phyloP scores from a whole-genome alignment of 441 rosid genomes.

The Arabidopsis hybrid region DNA sequence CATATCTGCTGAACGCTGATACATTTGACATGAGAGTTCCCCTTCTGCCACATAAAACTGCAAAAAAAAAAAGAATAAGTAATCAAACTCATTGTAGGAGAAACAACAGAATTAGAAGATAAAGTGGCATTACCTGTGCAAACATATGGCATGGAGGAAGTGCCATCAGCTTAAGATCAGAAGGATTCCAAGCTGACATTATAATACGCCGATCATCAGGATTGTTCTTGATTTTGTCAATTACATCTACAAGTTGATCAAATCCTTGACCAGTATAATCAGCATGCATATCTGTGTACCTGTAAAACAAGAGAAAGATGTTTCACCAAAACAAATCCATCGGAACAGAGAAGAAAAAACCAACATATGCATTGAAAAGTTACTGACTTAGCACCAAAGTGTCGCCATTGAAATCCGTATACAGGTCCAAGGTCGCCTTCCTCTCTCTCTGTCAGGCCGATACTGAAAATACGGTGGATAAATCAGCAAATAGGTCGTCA shows the following conservation, averaged over 20 bases:
- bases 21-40: slow-evolving; percentile 92
- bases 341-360: slow-evolving; percentile 14
- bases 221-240: slow-evolving; percentile 80
- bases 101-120: background rate
- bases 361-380: background rate
- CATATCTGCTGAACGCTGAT: slow-evolving; percentile 95
- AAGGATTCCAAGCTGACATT: slow-evolving; percentile 95
- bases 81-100: background rate
- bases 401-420: slow-evolving; percentile 96
- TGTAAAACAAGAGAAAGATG: slow-evolving; percentile 36
- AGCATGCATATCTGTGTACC: slow-evolving; percentile 85
- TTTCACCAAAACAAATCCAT: background rate
- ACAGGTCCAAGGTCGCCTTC: slow-evolving; percentile 93
- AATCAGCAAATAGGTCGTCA: slow-evolving; percentile 27
- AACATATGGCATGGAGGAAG: slow-evolving; percentile 98
- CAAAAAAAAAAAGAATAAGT: background rate
- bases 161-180: slow-evolving; percentile 91
- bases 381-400: slow-evolving; percentile 87
- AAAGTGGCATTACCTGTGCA: slow-evolving; percentile 44
- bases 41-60: slow-evolving; percentile 93
- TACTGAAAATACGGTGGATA: slow-evolving; percentile 50
- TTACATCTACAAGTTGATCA: slow-evolving; percentile 84
- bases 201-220: slow-evolving; percentile 85
- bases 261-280: slow-evolving; percentile 89
- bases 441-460: slow-evolving; percentile 74